Evolutionary conservation across 2,329 filamentous ascomycete genomes (phyloP).

Genomic region (Myriosclerotinia duriaeana): DNA sequence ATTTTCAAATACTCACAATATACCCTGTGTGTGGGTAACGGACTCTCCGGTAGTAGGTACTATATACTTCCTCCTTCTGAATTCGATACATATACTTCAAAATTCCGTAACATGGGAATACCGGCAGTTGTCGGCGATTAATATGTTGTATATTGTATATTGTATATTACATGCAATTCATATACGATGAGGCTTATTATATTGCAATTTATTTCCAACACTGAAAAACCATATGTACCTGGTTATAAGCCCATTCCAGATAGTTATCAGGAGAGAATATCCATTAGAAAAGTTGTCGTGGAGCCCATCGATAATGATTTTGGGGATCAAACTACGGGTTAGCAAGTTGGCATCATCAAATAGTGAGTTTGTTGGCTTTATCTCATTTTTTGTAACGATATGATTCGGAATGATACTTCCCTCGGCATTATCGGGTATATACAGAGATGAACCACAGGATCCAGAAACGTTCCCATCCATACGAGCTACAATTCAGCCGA

Average conservation of each 20-base stretch:
- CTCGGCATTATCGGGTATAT: conserved; percentile 19
- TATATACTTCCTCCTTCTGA: conserved; percentile 20
- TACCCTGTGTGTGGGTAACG: conserved; percentile 17
- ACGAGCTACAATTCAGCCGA: conserved; percentile 15
- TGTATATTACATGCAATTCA: conserved; percentile 19
- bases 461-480: conserved; percentile 10
- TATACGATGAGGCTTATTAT: conserved; percentile 24
- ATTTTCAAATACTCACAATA: conserved; percentile 16
- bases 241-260: conserved; percentile 20
- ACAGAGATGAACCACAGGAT: conserved; percentile 3
- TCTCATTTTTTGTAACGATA: conserved; percentile 5
- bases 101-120: conserved; percentile 9
- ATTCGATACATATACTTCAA: conserved; percentile 5
- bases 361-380: background rate
- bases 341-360: background rate
- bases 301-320: background rate
- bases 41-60: conserved; percentile 23
- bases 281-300: conserved; percentile 11
- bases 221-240: conserved; percentile 26
- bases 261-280: conserved; percentile 22
- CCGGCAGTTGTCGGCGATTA: conserved; percentile 26
- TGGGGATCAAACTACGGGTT: background rate
- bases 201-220: conserved; percentile 24
- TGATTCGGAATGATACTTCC: conserved; percentile 2
- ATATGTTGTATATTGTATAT: conserved; percentile 26